Base-by-base conservation (phyloP, 2,329 filamentous ascomycete species). In the Ceratocystis variospora region DNA sequence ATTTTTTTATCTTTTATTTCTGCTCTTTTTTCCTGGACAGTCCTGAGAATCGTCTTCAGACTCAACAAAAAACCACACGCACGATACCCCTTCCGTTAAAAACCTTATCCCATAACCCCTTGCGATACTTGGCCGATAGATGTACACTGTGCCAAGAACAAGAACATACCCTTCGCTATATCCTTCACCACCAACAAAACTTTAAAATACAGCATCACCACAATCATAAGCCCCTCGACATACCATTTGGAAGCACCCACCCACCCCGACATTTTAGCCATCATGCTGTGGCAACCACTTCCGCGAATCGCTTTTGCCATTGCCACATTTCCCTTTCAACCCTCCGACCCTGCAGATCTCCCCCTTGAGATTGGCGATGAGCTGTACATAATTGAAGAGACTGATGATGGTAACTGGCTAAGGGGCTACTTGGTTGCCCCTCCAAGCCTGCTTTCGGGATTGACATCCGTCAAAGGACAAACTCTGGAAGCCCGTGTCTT, bases 341-440 rank as follows among this genome's bases (percentile, higher is more conserved):
- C 94, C 68, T 87, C 89, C 68, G 87, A 87, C 70, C 85, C 91
- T 65, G 89, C 91, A 75, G 94, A 99, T 77, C 86, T 99, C 22
- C 94, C 95, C 8, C 87, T 99, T 74, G 92, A 99, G 77, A 90
- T 99, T 70, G 94, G 94, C 75, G 94, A 99, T 82, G 94, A 99
- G 77, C 81, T 99, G 70, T 99, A 99, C 78, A 95, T 99, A 71
- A 96, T 99, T 74, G 93, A 97, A 77, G 90, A 97, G 77, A 95
- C 93, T 48, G 88, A 90, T 25, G 85, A 96, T 77, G 89, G 88
- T 72, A 84, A 90, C 74, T 99, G 94, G 95, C 88, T 93, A 76
- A 87, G 94, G 65, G 94, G 94, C 68, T 99, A 99, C 76, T 82
- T 99, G 68, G 88, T 99, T 71, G 91, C 94, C 69, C 93, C 94